phyloP scores from a whole-genome alignment of 1,139 yeast genomes.

The Taphrina flavorubra region DNA sequence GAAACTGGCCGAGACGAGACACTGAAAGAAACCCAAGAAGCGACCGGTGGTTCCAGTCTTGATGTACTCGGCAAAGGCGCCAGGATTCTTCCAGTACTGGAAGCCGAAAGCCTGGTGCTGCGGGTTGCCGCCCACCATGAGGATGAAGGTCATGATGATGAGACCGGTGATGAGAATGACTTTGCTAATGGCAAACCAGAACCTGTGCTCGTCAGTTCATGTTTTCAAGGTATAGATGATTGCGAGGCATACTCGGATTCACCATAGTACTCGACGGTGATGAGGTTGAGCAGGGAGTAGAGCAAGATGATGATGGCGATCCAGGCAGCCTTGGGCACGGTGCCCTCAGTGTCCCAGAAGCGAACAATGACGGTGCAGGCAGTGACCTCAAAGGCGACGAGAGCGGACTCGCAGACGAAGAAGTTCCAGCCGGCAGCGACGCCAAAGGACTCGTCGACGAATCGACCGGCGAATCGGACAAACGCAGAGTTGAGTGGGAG shows the following conservation, averaged over 20 bases:
- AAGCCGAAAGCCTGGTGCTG: conserved; percentile 59
- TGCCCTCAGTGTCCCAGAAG: conserved; percentile 60
- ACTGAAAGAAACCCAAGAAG: conserved; percentile 71
- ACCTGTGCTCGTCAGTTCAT: conserved; percentile 66
- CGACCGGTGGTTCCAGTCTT: conserved; percentile 50
- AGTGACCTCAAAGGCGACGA: conserved; percentile 82
- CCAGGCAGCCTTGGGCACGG: conserved; percentile 38
- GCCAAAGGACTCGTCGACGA: conserved; percentile 57
- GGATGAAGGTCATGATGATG: conserved; percentile 68
- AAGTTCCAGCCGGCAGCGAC: conserved; percentile 83
- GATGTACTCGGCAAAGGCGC: conserved; percentile 70
- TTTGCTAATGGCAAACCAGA: conserved; percentile 70
- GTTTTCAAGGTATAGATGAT: conserved; percentile 61
- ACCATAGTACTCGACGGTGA: conserved; percentile 75
- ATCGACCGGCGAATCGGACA: conserved; percentile 50
- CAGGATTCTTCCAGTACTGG: conserved; percentile 86
- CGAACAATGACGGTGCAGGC: conserved; percentile 77
- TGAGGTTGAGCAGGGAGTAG: conserved; percentile 50
- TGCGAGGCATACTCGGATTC: conserved; percentile 67
- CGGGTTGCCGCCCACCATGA: conserved; percentile 75
- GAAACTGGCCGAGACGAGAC: conserved; percentile 69
- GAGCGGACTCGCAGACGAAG: conserved; percentile 87
- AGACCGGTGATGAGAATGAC: conserved; percentile 74
- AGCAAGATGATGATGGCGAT: conserved; percentile 34
- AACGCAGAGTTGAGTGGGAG: conserved; percentile 83